Conservation (phyloP, 1,284 basidiomycete species). For the Pascua sp. region DNA sequence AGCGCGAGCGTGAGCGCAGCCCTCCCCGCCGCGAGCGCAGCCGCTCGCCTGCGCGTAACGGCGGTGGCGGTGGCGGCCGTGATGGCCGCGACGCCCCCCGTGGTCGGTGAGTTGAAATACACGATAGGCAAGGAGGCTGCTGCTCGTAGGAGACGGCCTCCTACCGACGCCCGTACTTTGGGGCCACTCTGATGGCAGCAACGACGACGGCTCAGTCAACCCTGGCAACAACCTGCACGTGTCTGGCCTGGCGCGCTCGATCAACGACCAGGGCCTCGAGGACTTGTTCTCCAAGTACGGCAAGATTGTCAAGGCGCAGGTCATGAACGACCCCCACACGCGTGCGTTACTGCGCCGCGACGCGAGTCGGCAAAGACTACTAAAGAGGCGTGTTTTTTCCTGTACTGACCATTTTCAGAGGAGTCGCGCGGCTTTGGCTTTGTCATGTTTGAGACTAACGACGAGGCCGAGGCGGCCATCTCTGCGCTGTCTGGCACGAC, state of each 20-base stretch:
- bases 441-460: conserved; percentile 83
- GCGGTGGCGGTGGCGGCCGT: conserved; percentile 26
- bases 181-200: conserved; percentile 10
- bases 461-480: conserved; percentile 87
- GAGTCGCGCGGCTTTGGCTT: conserved; percentile 98
- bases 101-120: conserved; percentile 19
- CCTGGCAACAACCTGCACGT: conserved; percentile 97
- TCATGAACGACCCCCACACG: conserved; percentile 96
- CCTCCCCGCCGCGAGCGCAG: conserved; percentile 23
- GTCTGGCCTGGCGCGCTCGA: conserved; percentile 72
- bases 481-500: conserved; percentile 76
- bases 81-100: conserved; percentile 4
- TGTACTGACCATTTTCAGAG: conserved; percentile 27
- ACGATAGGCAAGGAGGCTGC: too few relatives aligned
- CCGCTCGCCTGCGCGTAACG: conserved; percentile 29
- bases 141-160: not conserved
- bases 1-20: conserved; percentile 15
- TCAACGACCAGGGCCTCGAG: conserved; percentile 84
- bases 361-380: not conserved
- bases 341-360: conserved; percentile 48
- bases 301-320: conserved; percentile 75
- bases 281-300: conserved; percentile 84
- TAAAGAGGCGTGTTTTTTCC: not conserved
- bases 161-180: not conserved
- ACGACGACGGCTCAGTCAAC: conserved; percentile 58